Percentiles rank a stretch among this genome's conserved stretches.
Conservation (phyloP, 306 rosid genomes). For the Cicer judaicum region DNA sequence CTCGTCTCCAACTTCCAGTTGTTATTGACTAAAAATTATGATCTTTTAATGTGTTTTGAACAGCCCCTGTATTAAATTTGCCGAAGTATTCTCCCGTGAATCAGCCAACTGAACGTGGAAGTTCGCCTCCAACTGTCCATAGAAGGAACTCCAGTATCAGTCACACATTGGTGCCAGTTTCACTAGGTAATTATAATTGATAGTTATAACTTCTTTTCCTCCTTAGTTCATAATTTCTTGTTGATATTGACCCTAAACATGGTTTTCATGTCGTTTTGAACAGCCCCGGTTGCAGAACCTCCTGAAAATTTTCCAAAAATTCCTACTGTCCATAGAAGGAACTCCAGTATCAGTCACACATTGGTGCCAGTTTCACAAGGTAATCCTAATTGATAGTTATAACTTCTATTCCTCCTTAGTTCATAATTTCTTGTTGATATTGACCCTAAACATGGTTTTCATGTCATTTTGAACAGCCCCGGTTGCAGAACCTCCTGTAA, state of each 20-base stretch:
- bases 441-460: slow-evolving; percentile 9
- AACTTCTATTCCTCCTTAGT: background rate
- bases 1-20: slow-evolving; percentile 33
- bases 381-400: slow-evolving; percentile 33
- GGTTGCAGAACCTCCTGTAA: slow-evolving; percentile 47
- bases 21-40: slow-evolving; percentile 24
- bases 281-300: slow-evolving; percentile 57
- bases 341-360: slow-evolving; percentile 49
- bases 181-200: slow-evolving; percentile 54
- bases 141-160: slow-evolving; percentile 45
- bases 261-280: slow-evolving; percentile 37
- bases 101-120: slow-evolving; percentile 54
- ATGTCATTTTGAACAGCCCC: slow-evolving; percentile 53
- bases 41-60: slow-evolving; percentile 32
- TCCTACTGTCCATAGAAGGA: slow-evolving; percentile 44
- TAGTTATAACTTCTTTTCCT: background rate
- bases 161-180: slow-evolving; percentile 56
- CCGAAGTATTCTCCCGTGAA: slow-evolving; percentile 59
- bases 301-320: slow-evolving; percentile 36
- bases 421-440: slow-evolving; percentile 17
- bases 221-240: background rate
- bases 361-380: slow-evolving; percentile 63
- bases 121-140: slow-evolving; percentile 53
- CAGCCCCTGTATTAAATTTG: slow-evolving; percentile 53
- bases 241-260: slow-evolving; percentile 12